A percentile compares a stretch with the other conserved stretches of the same genome.
These are phyloP conservation scores for Fusarium ramigenum DNA, from an alignment of 2,329 filamentous ascomycete genomes.

Conservation along the genomic window DNA sequence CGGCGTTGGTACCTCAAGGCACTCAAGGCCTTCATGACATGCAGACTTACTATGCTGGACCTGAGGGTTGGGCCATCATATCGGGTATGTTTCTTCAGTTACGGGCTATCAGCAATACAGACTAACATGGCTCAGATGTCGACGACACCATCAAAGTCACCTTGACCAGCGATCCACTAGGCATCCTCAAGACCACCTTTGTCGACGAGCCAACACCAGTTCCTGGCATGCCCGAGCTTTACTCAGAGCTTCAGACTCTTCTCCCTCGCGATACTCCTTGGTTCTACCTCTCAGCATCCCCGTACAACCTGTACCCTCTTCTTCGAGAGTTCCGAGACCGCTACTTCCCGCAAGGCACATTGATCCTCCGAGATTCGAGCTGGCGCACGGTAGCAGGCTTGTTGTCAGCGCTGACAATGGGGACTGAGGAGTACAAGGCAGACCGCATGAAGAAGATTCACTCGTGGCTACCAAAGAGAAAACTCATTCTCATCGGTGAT, in stretches of 20 bases:
- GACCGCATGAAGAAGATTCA: conserved; percentile 81
- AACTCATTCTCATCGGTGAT: conserved; percentile 87
- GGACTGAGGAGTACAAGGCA: conserved; percentile 87
- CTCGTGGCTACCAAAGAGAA: conserved; percentile 78
- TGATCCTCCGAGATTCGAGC: conserved; percentile 84
- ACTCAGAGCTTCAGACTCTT: conserved; percentile 68
- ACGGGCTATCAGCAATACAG: not conserved
- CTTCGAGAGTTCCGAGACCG: conserved; percentile 76
- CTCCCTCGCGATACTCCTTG: conserved; percentile 72
- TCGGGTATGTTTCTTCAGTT: conserved; percentile 62
- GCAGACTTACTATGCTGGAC: conserved; percentile 77
- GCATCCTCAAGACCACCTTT: conserved; percentile 87
- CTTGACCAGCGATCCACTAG: conserved; percentile 79
- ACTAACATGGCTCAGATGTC: conserved; percentile 67
- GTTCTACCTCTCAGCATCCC: conserved; percentile 94
- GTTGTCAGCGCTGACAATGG: conserved; percentile 79
- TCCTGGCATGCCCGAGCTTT: conserved; percentile 85
- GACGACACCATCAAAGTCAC: conserved; percentile 97
- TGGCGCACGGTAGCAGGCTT: conserved; percentile 88
- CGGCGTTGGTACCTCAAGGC: conserved; percentile 60
- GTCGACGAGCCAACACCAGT: conserved; percentile 77
- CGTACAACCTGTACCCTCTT: conserved; percentile 94
- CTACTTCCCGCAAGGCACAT: conserved; percentile 79
- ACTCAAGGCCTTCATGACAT: conserved; percentile 67
- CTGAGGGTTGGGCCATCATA: conserved; percentile 85